Percentiles rank a stretch among this genome's conserved stretches.
Evolutionary conservation across 208 protist species (phyloP).

Genomic region (Trypanosoma lewisi): DNA sequence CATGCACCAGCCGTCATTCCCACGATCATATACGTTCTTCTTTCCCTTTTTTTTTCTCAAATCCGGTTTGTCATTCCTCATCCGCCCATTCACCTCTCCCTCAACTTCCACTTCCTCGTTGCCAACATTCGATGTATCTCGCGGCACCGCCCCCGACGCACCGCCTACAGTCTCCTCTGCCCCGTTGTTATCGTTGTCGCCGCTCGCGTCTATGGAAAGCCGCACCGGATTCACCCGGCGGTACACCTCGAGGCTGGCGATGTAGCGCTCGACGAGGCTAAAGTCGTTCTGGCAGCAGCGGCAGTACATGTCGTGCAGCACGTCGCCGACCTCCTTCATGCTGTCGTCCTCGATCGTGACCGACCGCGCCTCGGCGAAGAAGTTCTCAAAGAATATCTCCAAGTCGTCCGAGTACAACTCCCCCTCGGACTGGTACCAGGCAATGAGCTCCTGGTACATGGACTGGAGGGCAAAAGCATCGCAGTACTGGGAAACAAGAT

Average conservation of each 20-base stretch:
- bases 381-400: conserved; percentile 86
- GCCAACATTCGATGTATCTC: conserved; percentile 7
- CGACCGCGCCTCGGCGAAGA: conserved; percentile 61
- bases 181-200: conserved; percentile 10
- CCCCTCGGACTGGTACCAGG: conserved; percentile 63
- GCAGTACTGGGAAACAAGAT: conserved; percentile 78
- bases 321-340: conserved; percentile 75
- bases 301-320: conserved; percentile 88
- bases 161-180: neutral
- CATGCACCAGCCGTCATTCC: conserved; percentile 63
- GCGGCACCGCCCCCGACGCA: neutral
- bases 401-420: conserved; percentile 86
- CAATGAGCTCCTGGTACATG: conserved; percentile 62
- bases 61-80: conserved; percentile 16
- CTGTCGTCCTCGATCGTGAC: conserved; percentile 86
- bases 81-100: neutral
- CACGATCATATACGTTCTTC: conserved; percentile 67
- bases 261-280: conserved; percentile 54
- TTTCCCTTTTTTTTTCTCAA: conserved; percentile 36
- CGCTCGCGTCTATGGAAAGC: conserved; percentile 58
- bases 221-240: conserved; percentile 61
- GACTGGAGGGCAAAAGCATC: conserved; percentile 49
- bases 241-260: conserved; percentile 47
- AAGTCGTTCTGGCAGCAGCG: conserved; percentile 74
- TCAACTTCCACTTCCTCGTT: conserved; percentile 26